Conservation (phyloP, 1,139 yeast species). For the Suhomyces maxii region DNA sequence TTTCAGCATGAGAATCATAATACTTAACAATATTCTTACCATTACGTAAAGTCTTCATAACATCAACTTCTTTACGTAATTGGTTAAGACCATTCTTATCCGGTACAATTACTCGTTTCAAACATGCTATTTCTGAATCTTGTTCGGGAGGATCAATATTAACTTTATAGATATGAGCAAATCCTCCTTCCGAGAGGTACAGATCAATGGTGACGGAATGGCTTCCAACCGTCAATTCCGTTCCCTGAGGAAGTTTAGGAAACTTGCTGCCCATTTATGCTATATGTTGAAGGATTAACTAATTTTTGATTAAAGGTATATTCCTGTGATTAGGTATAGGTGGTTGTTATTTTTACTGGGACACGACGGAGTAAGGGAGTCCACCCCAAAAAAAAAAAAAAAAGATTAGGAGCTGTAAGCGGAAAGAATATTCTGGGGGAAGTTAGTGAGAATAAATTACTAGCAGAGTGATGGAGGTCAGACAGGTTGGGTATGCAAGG, state of each 20-base stretch:
- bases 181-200: conserved; percentile 51
- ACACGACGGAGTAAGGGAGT: neutral
- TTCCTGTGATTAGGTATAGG: neutral
- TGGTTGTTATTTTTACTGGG: neutral
- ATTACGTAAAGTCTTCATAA: conserved; percentile 66
- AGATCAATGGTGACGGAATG: conserved; percentile 38
- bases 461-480: too few species aligned
- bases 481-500: neutral
- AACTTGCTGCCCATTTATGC: conserved; percentile 23
- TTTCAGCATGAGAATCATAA: conserved; percentile 76
- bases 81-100: conserved; percentile 66
- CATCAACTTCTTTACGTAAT: conserved; percentile 74
- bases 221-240: conserved; percentile 43
- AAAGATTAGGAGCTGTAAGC: neutral
- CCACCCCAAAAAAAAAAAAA: neutral
- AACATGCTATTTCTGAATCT: conserved; percentile 53
- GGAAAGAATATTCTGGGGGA: too few species aligned
- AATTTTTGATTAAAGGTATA: neutral
- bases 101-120: conserved; percentile 73
- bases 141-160: conserved; percentile 43
- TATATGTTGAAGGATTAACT: neutral
- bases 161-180: conserved; percentile 61
- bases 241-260: conserved; percentile 42
- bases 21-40: conserved; percentile 63
- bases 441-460: too few species aligned